Base-by-base conservation (phyloP, 2,329 filamentous ascomycete species). In the Chrysosporium keratinophilum region DNA sequence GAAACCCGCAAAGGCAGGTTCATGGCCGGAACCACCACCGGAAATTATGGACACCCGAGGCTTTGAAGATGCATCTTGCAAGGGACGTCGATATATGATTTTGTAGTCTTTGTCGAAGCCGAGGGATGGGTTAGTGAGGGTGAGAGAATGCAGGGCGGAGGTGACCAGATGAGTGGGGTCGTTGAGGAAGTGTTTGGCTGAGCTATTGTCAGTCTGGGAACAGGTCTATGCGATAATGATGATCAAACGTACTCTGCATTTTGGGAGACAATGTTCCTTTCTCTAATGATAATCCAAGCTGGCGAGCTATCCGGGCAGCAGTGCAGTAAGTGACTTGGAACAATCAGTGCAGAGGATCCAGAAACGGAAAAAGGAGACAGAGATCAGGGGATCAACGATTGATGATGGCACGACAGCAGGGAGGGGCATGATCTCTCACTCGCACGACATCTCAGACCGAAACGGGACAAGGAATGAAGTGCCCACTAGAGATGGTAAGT, bases 21-120 rank as follows among this genome's bases (percentile, higher is more conserved):
- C 90, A 66, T 96, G 90, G 61, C 90, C 90, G 17, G 84, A 87
- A 53, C 91, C 91, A 60, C 91, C 91, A 59, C 91, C 91, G 1
- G 87, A 90, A 61, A 97, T 77, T 64, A 96, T 78, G 54, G 87
- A 87, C 43, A 95, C 88, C 64, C 87, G 80, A 14, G 76, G 67
- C 31, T 71, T 65, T 31, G 65, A 66, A n/a, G 75, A 60, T 56
- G 71, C 69, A 69, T 73, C 63, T 63, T 62, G 61, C 47, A 65
- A 67, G 19, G 81, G 84, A 15, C 85, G 80, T 54, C 81, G 80
- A 73, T 93, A 95, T 64, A 95, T 72, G 63, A 94, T 85, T 69
- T 95, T 96, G 74, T 94, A 86, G 50, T 81, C 75, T 31, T 73
- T 69, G 67, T 96, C 89, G 61, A 93, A 79, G 50, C 85, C 84